These are phyloP conservation scores for Blechomonas ayalai DNA, from an alignment of 208 protist species.

Conservation along the genomic window DNA sequence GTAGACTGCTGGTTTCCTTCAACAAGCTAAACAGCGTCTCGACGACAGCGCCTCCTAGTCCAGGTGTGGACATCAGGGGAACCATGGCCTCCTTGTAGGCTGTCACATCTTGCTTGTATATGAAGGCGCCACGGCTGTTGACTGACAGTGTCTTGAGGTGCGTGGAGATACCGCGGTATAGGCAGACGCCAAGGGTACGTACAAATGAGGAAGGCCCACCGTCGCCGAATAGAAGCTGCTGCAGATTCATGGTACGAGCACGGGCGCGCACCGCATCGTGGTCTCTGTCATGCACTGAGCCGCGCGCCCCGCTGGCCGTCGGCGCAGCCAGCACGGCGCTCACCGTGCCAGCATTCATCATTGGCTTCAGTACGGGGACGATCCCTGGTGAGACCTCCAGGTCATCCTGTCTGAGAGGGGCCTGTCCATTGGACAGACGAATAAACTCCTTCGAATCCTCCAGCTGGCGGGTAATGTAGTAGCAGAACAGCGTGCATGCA, in stretches of 20 bases:
- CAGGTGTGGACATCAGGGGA: conserved; percentile 58
- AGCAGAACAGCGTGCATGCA: conserved; percentile 83
- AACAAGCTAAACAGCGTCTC: conserved; percentile 74
- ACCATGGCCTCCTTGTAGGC: conserved; percentile 80
- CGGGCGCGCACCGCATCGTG: conserved; percentile 35
- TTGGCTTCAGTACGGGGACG: too few relatives aligned
- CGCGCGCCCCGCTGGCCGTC: neutral
- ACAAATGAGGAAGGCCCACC: conserved; percentile 77
- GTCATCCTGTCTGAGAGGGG: neutral
- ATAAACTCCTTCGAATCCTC: conserved; percentile 79
- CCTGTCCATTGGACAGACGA: conserved; percentile 61
- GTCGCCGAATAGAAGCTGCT: conserved; percentile 79
- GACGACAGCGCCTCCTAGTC: conserved; percentile 74
- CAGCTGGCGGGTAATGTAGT: conserved; percentile 79
- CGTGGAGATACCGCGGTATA: conserved; percentile 68
- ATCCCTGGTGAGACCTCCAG: too few relatives aligned
- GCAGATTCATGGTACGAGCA: conserved; percentile 70
- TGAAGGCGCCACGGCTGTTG: conserved; percentile 65
- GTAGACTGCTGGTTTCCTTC: conserved; percentile 75
- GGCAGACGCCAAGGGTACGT: conserved; percentile 76
- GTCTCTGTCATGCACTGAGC: too few relatives aligned
- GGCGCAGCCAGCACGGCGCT: conserved; percentile 7
- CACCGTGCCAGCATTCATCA: neutral
- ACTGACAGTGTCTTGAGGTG: conserved; percentile 67
- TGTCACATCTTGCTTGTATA: conserved; percentile 88